A percentile compares a stretch with the other conserved stretches of the same genome.
Evolutionary conservation across 2,329 filamentous ascomycete genomes (phyloP).

Genomic region (Hypoxylon sp.): DNA sequence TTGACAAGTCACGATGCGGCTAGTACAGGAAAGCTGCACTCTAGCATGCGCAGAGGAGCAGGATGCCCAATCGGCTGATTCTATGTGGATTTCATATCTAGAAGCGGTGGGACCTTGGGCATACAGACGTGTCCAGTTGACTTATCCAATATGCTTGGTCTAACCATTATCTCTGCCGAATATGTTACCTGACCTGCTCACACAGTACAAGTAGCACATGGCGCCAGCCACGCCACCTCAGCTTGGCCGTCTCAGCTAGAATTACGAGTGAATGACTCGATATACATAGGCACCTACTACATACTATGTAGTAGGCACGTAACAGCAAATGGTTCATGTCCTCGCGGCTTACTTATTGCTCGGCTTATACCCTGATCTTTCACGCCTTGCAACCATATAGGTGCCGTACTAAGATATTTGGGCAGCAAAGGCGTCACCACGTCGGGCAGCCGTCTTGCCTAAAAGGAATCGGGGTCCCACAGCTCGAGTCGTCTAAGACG

Average conservation of each 20-base stretch:
- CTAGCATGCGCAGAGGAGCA: slow-evolving; percentile 32
- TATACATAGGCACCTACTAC: too few species aligned
- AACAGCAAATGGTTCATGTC: slow-evolving; percentile 22
- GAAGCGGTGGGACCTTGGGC: slow-evolving; percentile 47
- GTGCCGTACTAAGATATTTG: slow-evolving; percentile 28
- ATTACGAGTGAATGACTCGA: slow-evolving; percentile 24
- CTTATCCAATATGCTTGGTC: slow-evolving; percentile 29
- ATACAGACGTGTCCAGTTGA: slow-evolving; percentile 40
- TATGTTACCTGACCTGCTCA: slow-evolving; percentile 29
- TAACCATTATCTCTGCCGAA: slow-evolving; percentile 24
- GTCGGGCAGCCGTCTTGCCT: slow-evolving; percentile 29
- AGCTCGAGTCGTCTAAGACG: slow-evolving; percentile 27
- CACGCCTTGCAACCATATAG: slow-evolving; percentile 25
- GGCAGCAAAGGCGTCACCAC: slow-evolving; percentile 30
- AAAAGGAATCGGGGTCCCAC: slow-evolving; percentile 30
- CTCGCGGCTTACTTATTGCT: slow-evolving; percentile 15
- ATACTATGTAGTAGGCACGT: too few species aligned
- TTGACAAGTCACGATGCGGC: slow-evolving; percentile 22
- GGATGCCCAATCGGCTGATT: slow-evolving; percentile 42
- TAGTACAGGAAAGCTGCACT: slow-evolving; percentile 17
- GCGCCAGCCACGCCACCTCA: slow-evolving; percentile 47
- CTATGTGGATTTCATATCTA: slow-evolving; percentile 34
- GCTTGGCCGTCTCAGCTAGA: slow-evolving; percentile 32
- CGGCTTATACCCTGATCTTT: slow-evolving; percentile 23
- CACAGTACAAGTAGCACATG: slow-evolving; percentile 47